Percentiles rank a stretch among this genome's conserved stretches.
These are phyloP conservation scores for Endotrypanum monterogeii DNA, from an alignment of 208 protist species.

Conservation along the genomic window DNA sequence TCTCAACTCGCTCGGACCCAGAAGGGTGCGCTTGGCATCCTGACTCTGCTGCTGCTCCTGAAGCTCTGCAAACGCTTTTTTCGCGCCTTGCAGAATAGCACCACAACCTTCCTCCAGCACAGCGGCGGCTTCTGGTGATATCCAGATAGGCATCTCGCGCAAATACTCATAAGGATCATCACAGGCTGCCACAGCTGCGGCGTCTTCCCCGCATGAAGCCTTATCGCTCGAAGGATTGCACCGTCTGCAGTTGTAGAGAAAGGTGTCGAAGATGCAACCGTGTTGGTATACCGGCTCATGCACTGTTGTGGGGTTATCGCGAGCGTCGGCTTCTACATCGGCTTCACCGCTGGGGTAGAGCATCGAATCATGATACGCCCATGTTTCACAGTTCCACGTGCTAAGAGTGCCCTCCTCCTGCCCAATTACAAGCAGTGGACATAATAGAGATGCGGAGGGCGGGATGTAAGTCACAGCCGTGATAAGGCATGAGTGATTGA, in stretches of 20 bases:
- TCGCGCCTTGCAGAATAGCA: background rate
- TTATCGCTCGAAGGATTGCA: conserved; percentile 4
- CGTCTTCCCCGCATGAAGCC: background rate
- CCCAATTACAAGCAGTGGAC: conserved; percentile 36
- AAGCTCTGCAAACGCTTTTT: conserved; percentile 1
- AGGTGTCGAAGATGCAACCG: conserved; percentile 31
- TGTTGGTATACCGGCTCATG: conserved; percentile 28
- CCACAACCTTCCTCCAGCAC: conserved; percentile 16
- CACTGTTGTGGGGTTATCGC: background rate
- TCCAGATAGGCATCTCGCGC: conserved; percentile 10
- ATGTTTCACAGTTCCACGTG: conserved; percentile 29
- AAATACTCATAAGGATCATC: background rate
- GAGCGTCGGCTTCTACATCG: conserved; percentile 36
- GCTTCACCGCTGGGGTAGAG: conserved; percentile 37
- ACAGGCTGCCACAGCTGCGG: background rate
- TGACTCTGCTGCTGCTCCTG: background rate
- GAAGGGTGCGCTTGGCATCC: background rate
- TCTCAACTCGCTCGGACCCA: background rate
- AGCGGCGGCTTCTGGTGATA: conserved; percentile 6
- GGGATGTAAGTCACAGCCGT: conserved; percentile 16
- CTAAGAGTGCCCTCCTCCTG: conserved; percentile 50
- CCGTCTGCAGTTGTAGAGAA: conserved; percentile 38
- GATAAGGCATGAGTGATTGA: conserved; percentile 24
- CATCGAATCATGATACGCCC: conserved; percentile 42
- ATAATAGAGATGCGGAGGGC: conserved; percentile 16